A percentile compares a stretch with the other conserved stretches of the same genome.
These are phyloP conservation scores for Trichoderma erinaceum DNA, from an alignment of 495 filamentous ascomycete species.

Conservation along the genomic window DNA sequence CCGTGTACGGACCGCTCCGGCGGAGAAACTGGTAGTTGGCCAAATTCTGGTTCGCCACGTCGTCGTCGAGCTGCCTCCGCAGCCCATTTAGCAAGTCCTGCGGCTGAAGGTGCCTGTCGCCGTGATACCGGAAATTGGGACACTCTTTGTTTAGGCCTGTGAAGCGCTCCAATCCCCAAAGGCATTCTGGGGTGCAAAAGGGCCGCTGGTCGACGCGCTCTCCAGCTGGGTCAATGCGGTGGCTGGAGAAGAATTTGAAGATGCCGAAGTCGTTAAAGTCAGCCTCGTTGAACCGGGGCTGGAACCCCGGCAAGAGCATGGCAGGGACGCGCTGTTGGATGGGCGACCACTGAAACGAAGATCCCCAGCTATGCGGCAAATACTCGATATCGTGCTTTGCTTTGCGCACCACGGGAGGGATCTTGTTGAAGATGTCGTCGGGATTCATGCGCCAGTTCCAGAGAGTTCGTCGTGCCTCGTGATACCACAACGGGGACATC, in stretches of 20 bases:
- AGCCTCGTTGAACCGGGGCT: too few species aligned
- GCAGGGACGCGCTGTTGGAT: background rate
- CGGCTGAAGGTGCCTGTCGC: background rate
- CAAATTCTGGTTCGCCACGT: background rate
- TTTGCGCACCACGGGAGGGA: background rate
- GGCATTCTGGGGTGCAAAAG: background rate
- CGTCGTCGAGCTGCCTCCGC: background rate
- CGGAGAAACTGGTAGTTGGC: background rate
- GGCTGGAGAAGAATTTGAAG: too few species aligned
- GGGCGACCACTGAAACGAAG: background rate
- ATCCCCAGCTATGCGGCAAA: too few species aligned
- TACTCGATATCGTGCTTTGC: background rate
- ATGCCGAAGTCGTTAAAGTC: too few species aligned
- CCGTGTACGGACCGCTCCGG: background rate
- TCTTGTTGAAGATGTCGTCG: background rate
- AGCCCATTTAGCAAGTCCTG: background rate
- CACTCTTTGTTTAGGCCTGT: background rate
- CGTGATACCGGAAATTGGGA: background rate
- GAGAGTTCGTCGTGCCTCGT: too few species aligned
- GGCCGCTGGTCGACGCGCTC: background rate
- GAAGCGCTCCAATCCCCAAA: background rate
- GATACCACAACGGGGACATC: too few species aligned
- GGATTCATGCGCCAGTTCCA: background rate
- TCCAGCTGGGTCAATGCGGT: too few species aligned
- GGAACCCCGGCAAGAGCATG: too few species aligned